Conservation (phyloP, 768 basidiomycete genomes). For the Pisolithus orientalis region DNA sequence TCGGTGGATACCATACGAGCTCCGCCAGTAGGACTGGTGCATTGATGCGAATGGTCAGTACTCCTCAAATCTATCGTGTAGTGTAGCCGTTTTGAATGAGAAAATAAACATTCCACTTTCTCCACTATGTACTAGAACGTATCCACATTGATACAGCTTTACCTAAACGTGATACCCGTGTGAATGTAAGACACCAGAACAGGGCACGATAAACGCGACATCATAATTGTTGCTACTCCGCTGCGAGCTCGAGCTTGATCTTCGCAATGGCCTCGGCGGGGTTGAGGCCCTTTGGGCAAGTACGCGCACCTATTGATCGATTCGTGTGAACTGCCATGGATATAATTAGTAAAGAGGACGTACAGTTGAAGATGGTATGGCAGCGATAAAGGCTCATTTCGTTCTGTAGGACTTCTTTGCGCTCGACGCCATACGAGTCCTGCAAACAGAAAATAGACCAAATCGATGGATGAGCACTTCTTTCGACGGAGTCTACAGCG, state of each 20-base stretch:
- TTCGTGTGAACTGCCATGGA: not conserved
- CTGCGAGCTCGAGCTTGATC: slow-evolving; percentile 87
- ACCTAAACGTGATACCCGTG: too few relatives aligned
- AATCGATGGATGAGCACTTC: not conserved
- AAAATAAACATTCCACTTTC: too few relatives aligned
- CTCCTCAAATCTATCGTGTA: too few relatives aligned
- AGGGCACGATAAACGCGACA: too few relatives aligned
- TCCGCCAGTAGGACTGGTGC: too few relatives aligned
- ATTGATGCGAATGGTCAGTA: too few relatives aligned
- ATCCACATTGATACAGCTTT: too few relatives aligned
- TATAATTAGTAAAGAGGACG: slow-evolving; percentile 14
- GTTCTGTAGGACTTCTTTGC: slow-evolving; percentile 92
- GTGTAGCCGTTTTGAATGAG: too few relatives aligned
- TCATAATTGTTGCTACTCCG: slow-evolving; percentile 39
- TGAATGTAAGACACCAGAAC: too few relatives aligned
- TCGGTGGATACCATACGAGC: too few relatives aligned
- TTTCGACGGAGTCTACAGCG: not conserved
- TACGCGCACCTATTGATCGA: slow-evolving; percentile 59
- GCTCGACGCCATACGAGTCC: slow-evolving; percentile 72
- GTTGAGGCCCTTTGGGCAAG: slow-evolving; percentile 97
- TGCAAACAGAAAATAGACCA: slow-evolving; percentile 19
- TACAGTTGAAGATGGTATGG: slow-evolving; percentile 98
- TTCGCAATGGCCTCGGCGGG: slow-evolving; percentile 88
- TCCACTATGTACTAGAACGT: too few relatives aligned
- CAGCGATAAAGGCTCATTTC: slow-evolving; percentile 95